Percentiles rank a stretch among this genome's conserved stretches.
phyloP scores from a whole-genome alignment of 2,329 filamentous ascomycete genomes.

The Diaporthe destruens region DNA sequence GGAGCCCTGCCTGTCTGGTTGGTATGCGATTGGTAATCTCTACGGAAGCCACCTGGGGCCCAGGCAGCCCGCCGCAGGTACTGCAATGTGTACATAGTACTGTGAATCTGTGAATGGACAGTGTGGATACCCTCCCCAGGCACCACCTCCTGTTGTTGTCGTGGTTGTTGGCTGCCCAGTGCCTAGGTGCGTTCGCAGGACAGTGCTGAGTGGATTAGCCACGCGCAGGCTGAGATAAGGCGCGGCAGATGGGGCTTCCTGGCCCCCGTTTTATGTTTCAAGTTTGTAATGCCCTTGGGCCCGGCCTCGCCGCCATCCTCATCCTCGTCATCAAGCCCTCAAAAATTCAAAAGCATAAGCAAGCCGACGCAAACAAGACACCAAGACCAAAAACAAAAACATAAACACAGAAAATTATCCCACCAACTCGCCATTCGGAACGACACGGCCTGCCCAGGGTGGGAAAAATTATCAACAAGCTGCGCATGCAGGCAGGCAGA shows the following conservation, averaged over 20 bases:
- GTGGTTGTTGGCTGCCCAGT: no score
- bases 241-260: conserved; percentile 30
- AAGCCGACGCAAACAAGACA: neutral
- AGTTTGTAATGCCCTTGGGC: conserved; percentile 19
- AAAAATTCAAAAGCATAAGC: neutral
- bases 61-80: conserved; percentile 8
- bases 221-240: conserved; percentile 27
- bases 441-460: neutral
- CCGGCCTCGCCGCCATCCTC: conserved; percentile 27
- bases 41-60: conserved; percentile 12
- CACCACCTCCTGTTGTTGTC: conserved; percentile 4
- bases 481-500: neutral
- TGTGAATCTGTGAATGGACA: neutral
- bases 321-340: conserved; percentile 10
- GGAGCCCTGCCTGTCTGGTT: neutral
- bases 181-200: conserved; percentile 20
- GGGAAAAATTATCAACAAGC: neutral
- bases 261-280: conserved; percentile 32
- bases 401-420: neutral
- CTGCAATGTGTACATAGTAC: conserved; percentile 32
- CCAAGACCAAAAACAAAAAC: neutral
- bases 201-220: neutral
- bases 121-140: conserved; percentile 10
- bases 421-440: no score
- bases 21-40: conserved; percentile 30